Conservation (phyloP, 305 asterid species). For the Nicotiana rustica region DNA sequence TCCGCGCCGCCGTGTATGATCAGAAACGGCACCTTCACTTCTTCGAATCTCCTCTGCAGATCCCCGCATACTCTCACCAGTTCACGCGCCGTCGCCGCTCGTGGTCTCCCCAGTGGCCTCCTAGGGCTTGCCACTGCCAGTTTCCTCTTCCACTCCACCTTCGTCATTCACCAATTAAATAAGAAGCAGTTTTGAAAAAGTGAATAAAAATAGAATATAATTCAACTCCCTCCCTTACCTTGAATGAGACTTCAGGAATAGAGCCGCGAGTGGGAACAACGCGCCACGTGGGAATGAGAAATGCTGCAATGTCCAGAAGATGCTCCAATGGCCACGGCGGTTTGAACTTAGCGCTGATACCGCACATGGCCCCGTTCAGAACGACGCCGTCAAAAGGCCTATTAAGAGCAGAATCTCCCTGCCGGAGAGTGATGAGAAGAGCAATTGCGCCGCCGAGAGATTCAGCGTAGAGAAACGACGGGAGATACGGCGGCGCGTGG, state of each 20-base stretch:
- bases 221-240: conserved; percentile 52
- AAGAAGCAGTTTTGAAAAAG: background rate
- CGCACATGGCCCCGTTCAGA: conserved; percentile 93
- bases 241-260: conserved; percentile 70
- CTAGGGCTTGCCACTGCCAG: conserved; percentile 82
- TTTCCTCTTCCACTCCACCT: conserved; percentile 94
- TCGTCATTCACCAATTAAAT: background rate
- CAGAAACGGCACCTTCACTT: conserved; percentile 72
- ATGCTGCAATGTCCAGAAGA: conserved; percentile 77
- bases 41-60: conserved; percentile 63
- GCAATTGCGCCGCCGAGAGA: conserved; percentile 94
- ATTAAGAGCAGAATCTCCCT: conserved; percentile 52
- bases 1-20: conserved; percentile 88
- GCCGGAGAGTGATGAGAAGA: conserved; percentile 72
- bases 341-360: conserved; percentile 84
- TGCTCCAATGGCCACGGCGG: conserved; percentile 98
- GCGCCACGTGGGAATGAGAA: conserved; percentile 81
- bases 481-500: conserved; percentile 53
- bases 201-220: too few species aligned
- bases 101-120: conserved; percentile 70
- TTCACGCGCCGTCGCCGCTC: conserved; percentile 92
- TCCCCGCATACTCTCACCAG: conserved; percentile 75
- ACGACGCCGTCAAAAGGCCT: conserved; percentile 76
- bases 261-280: conserved; percentile 92
- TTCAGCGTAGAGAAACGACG: conserved; percentile 82